Percentiles rank a stretch among this genome's conserved stretches.
phyloP scores from a whole-genome alignment of 2,329 filamentous ascomycete species.

The Epichloe amarillans region DNA sequence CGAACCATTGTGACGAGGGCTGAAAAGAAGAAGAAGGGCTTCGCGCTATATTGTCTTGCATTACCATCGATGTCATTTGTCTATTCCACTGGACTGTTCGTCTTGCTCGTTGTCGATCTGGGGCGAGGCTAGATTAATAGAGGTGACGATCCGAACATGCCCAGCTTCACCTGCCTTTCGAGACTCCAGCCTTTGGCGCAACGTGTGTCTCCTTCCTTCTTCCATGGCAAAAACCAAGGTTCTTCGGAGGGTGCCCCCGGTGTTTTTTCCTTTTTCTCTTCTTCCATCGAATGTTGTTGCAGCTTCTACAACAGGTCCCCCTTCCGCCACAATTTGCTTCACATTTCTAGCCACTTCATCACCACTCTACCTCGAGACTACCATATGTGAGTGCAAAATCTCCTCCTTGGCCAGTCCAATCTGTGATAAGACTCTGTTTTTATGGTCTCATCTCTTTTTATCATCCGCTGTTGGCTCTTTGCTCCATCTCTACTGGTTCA shows the following conservation, averaged over 20 bases:
- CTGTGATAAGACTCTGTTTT: background rate
- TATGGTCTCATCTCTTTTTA: background rate
- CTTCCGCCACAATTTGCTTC: background rate
- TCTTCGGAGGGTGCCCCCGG: background rate
- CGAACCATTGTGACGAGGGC: background rate
- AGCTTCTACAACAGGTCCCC: background rate
- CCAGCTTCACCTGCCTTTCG: background rate
- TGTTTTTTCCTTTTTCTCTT: background rate
- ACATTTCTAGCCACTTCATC: background rate
- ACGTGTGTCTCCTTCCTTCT: conserved; percentile 3
- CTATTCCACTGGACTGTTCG: background rate
- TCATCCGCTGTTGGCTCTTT: conserved; percentile 4
- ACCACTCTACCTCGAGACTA: background rate
- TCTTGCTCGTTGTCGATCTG: background rate
- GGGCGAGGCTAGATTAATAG: background rate
- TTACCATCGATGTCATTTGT: too few relatives aligned
- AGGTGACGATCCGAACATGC: background rate
- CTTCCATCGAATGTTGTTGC: background rate
- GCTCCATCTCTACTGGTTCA: conserved; percentile 3
- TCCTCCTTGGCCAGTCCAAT: background rate
- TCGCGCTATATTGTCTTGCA: too few relatives aligned
- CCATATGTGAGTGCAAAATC: background rate
- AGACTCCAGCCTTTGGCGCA: background rate
- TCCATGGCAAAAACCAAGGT: background rate
- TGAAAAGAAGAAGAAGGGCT: background rate